These are phyloP conservation scores for Laetiporus sulphureus DNA, from an alignment of 1,284 basidiomycete species.

Conservation along the genomic window DNA sequence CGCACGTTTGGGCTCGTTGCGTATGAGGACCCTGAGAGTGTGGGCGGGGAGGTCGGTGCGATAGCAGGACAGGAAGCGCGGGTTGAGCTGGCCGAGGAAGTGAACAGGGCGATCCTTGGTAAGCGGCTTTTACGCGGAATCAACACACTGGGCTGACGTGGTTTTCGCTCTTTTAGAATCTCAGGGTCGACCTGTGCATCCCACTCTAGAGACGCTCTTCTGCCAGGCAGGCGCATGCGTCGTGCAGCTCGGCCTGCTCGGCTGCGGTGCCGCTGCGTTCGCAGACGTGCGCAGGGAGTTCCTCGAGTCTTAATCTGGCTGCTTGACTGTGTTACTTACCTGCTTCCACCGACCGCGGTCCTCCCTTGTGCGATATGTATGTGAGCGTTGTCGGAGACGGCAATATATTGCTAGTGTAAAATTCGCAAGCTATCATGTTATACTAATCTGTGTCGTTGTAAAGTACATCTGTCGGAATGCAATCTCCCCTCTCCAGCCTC, in stretches of 20 bases:
- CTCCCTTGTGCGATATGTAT: neutral
- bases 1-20: slow-evolving; percentile 74
- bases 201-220: slow-evolving; percentile 69
- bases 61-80: slow-evolving; percentile 63
- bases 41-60: slow-evolving; percentile 54
- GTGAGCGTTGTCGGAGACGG: neutral
- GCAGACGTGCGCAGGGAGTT: slow-evolving; percentile 72
- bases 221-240: slow-evolving; percentile 64
- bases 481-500: neutral
- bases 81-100: slow-evolving; percentile 60
- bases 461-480: neutral
- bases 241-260: slow-evolving; percentile 58
- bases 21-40: slow-evolving; percentile 64
- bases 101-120: slow-evolving; percentile 80
- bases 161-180: slow-evolving; percentile 44
- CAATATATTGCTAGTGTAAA: neutral
- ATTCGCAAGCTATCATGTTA: neutral
- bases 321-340: too few relatives aligned
- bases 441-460: neutral
- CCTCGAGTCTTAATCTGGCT: slow-evolving; percentile 30
- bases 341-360: neutral
- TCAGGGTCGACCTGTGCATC: slow-evolving; percentile 63
- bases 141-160: slow-evolving; percentile 4
- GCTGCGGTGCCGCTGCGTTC: slow-evolving; percentile 71
- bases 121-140: slow-evolving; percentile 30